Base-by-base conservation (phyloP, 2,329 filamentous ascomycete genomes). In the Botryotinia globosa region DNA sequence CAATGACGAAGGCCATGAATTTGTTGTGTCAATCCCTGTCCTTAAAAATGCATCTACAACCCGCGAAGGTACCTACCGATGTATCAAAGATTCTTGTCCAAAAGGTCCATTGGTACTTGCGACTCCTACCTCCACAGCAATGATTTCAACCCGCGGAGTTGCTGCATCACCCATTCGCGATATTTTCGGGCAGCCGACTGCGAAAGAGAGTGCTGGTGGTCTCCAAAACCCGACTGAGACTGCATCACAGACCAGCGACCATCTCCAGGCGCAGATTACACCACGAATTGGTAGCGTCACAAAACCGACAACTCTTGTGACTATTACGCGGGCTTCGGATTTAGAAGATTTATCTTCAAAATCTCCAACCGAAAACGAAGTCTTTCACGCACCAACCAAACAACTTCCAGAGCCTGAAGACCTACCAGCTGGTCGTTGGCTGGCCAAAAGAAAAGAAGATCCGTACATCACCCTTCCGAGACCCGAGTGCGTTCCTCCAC, bases 1-100 rank as follows among this genome's bases (percentile, higher is more conserved):
- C 25, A 56, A 68, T 32, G 70, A 67, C 18, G 63, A 72, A 12
- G 70, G 70, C 14, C 39, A 67, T 39, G 22, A 68, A 51, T 58
- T 72, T 42, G 22, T 54, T 59, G 48, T 72, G 5, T 44, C 70
- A 7, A 48, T 10, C 5, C 3, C 18, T 61, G 48, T 39, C 4
- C 70, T 72, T 25, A 29, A 48, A 25, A 29, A 6, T 6, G 70
- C 62, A 20, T 14, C 48, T 9, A 37, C 7, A 51, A 48, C 39
- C 20, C 39, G 32, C 22, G 48, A 58, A 25, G 62, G 70, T 10
- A n/a, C 37, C 34, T 29, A 68, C 20, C 63, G 51, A 32, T 72
- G 70, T 10, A 61, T 72, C 39, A 67, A 59, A 51, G 4, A 18
- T 48, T 25, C 16, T n/a, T 72, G 70, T 18, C 44, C 51, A 16